Base-by-base conservation (phyloP, 192 early-diverging fungal genomes). In the Polychytrium aggregatum region DNA sequence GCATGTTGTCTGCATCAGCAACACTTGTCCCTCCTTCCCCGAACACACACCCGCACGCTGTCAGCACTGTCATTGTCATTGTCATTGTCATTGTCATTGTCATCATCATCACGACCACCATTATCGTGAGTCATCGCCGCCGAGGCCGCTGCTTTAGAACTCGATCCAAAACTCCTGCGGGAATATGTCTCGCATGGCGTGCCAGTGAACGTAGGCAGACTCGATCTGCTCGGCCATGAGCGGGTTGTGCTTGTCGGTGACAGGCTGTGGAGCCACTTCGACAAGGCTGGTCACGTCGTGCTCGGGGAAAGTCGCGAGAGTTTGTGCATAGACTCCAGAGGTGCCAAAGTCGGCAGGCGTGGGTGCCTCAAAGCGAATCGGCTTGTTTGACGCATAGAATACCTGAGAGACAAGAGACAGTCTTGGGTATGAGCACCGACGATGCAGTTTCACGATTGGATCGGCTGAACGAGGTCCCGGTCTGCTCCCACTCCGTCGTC, bases 191-290 rank as follows among this genome's bases (percentile, higher is more conserved):
- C 82, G 65, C 82, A 90, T 86, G 41, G 78, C 63, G 13, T 74
- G 53, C 86, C 85, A 90, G 62, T 90, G 86, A 43, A 67, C 62
- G 41, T 62, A 42, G 3, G 85, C 82, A 1, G 72, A 65, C 1
- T 44, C 41, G 0, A 67, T 53, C 67, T 84, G 82, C 64, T 79
- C 68, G 28, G 50, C 45, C 37, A 68, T 56, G 52, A 86, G 62
- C 34, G 78, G 76, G 48, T 84, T 85, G 44, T 76, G 57, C 28
- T 57, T 30, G 51, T 85, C 84, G 9, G 78, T 78, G 30, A 88
- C 78, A 13, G 35, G 29, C n/a, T n/a, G n/a, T n/a, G n/a, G n/a
- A n/a, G n/a, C n/a, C n/a, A n/a, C n/a, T n/a, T n/a, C n/a, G n/a
- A n/a, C n/a, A n/a, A n/a, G n/a, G n/a, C n/a, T n/a, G 38, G 33